Conservation (phyloP, 1,284 basidiomycete species). For the Sporisorium reilianum region DNA sequence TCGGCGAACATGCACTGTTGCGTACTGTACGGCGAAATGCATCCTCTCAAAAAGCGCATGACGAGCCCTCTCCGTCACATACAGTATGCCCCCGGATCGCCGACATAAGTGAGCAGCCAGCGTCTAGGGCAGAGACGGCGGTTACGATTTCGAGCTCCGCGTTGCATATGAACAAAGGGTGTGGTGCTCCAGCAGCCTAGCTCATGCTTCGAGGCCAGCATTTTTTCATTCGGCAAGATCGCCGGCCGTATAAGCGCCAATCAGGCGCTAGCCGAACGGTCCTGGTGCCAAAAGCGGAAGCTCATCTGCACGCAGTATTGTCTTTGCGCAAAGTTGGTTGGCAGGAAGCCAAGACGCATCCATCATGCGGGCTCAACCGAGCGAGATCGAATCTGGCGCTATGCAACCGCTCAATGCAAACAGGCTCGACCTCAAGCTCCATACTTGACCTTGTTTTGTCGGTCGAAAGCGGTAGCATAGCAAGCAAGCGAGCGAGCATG, state of each 20-base stretch:
- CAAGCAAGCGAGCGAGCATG: not conserved
- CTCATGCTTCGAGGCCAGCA: not conserved
- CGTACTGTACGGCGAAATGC: not conserved
- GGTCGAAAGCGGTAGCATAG: not conserved
- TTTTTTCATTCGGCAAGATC: not conserved
- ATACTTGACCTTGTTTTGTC: too few relatives aligned
- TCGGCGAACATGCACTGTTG: constrained; percentile 16
- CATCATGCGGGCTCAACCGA: not conserved
- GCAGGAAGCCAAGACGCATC: not conserved
- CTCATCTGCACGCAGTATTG: not conserved
- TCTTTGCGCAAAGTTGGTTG: constrained; percentile 1
- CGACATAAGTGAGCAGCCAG: not conserved
- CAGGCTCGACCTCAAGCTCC: not conserved
- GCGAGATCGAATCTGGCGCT: not conserved
- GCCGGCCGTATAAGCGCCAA: not conserved
- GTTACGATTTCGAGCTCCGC: not conserved
- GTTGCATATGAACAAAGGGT: constrained; percentile 2
- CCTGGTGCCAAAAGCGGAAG: not conserved
- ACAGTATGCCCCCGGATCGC: not conserved
- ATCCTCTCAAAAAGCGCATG: not conserved
- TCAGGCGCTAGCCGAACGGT: not conserved
- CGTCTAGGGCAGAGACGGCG: not conserved
- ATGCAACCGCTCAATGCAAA: not conserved
- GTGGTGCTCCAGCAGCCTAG: not conserved
- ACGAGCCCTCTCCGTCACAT: not conserved